phyloP scores from a whole-genome alignment of 148 eudicot genomes.

The Fagopyrum homotropicum region DNA sequence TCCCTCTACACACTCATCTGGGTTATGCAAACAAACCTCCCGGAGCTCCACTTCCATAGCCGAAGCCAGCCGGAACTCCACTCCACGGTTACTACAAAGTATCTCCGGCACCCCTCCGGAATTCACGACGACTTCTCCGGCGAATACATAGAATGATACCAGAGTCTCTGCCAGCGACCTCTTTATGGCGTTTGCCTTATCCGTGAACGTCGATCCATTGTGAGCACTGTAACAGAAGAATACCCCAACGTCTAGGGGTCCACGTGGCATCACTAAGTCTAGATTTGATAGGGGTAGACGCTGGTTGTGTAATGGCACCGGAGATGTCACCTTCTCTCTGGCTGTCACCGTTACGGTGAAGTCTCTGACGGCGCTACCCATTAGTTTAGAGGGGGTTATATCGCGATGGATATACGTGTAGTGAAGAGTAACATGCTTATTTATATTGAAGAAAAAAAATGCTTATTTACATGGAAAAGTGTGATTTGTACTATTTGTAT shows the following conservation, averaged over 20 bases:
- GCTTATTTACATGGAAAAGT: too few species aligned
- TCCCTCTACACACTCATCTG: constrained; percentile 42
- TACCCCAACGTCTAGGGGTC: constrained; percentile 35
- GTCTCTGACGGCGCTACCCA: not conserved
- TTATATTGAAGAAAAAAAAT: too few species aligned
- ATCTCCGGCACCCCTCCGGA: constrained; percentile 55
- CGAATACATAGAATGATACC: constrained; percentile 36
- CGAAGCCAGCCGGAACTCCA: constrained; percentile 46
- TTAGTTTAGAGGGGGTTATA: not conserved
- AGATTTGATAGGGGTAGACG: constrained; percentile 50
- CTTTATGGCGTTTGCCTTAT: constrained; percentile 30
- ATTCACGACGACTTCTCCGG: constrained; percentile 51
- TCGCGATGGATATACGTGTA: too few species aligned
- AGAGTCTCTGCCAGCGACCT: constrained; percentile 40
- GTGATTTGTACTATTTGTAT: too few species aligned
- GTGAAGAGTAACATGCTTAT: too few species aligned
- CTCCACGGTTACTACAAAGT: constrained; percentile 68
- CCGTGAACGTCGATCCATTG: not conserved
- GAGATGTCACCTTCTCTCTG: constrained; percentile 26
- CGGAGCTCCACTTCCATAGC: constrained; percentile 34
- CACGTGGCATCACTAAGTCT: constrained; percentile 42
- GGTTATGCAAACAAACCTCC: constrained; percentile 45
- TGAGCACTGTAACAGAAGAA: constrained; percentile 45
- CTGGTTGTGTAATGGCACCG: constrained; percentile 38
- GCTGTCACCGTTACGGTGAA: not conserved